phyloP scores from a whole-genome alignment of 805 yeast species.

The Candida sakaeoensis region DNA sequence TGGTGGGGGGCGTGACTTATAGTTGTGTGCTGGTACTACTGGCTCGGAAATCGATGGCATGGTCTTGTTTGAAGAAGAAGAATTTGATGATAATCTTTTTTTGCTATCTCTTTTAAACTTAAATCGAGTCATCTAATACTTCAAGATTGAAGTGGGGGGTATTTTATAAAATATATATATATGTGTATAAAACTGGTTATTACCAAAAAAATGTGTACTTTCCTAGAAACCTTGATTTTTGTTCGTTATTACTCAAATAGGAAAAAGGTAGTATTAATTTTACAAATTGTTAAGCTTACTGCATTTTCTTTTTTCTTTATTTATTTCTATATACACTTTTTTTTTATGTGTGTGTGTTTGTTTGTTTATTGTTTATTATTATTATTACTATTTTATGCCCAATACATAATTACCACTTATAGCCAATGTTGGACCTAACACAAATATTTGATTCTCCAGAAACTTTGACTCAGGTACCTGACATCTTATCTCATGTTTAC shows the following conservation, averaged over 20 bases:
- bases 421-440: conserved; percentile 22
- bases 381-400: too few species aligned
- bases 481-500: conserved; percentile 46
- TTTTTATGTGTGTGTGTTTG: too few species aligned
- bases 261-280: neutral
- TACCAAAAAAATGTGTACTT: conserved; percentile 2
- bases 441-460: conserved; percentile 50
- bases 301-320: too few species aligned
- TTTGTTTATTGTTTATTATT: too few species aligned
- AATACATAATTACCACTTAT: neutral
- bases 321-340: neutral
- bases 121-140: conserved; percentile 54
- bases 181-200: neutral
- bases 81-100: conserved; percentile 3
- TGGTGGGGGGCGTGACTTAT: conserved; percentile 7
- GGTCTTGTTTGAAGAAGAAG: neutral
- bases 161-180: neutral
- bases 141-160: neutral
- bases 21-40: neutral
- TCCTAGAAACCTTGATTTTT: neutral
- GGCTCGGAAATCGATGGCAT: conserved; percentile 5
- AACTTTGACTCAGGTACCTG: conserved; percentile 48
- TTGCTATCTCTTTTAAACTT: conserved; percentile 30
- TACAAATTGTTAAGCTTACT: neutral
- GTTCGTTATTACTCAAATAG: neutral